Evolutionary conservation across 345 rosid genomes (phyloP), one percentile per base, ranked within the genome.

Genomic region (Trapa incisa): DNA sequence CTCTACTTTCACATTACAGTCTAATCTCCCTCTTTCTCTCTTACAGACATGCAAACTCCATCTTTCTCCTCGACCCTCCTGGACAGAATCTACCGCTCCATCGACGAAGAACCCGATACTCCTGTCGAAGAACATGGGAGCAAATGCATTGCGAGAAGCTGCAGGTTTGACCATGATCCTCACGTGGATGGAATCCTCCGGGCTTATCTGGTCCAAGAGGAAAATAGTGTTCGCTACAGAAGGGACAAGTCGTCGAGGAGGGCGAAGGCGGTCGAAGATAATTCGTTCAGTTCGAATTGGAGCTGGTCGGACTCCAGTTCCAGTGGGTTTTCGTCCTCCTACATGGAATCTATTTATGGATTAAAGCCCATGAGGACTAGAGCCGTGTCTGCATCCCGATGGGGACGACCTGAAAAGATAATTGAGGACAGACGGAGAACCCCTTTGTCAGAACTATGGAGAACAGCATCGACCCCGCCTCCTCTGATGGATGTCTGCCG

Each of bases 41-140:
- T 22, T 22, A 22, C 29, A 22, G 43, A 41, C 43, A 41, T 41
- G 65, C 65, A 62, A 35, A 81, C 70, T 87, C 96, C 96, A 47
- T 88, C 99, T 69, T 93, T 91, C 78, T 93, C 99, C 39, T 91
- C 99, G 5, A 73, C 80, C 64, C 91, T 93, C 29, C 97, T 93
- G 53, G 99, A 93, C 70, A 81, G 91, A 81, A 93, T 93, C 75
- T 93, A 87, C 84, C 87, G 92, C 54, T 88, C 97, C 39, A 83
- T 87, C 53, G 94, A 81, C 37, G 92, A 22, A 22, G 29, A 81
- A 2, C 74, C 82, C 2, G 79, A 75, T 53, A 56, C 72, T 0
- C 80, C 74, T 35, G 65, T 57, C 29, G 79, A 48, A 69, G 79
- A 77, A 47, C 85, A 75, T 22, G 29, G 29, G 61, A 72, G 71